A percentile compares a stretch with the other conserved stretches of the same genome.
Evolutionary conservation across 768 basidiomycete genomes (phyloP).

Genomic region (Rickenella mellea): DNA sequence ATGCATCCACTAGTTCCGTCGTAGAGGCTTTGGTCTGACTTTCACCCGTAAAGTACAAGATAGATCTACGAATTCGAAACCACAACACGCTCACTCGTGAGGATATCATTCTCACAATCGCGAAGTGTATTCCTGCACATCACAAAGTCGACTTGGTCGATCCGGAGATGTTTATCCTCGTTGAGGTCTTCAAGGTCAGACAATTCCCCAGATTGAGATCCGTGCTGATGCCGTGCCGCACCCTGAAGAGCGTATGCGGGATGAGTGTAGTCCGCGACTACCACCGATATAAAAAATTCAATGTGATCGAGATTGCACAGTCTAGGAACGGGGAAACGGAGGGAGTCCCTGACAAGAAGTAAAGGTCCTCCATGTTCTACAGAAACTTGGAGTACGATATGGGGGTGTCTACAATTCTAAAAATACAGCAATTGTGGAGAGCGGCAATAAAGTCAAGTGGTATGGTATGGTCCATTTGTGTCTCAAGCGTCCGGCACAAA

Average conservation of each 20-base stretch:
- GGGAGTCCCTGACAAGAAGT: background rate
- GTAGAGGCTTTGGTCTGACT: constrained; percentile 4
- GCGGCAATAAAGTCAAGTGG: background rate
- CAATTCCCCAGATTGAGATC: background rate
- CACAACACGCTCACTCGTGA: constrained; percentile 60
- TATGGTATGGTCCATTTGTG: background rate
- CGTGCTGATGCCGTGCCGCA: background rate
- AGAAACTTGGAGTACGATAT: background rate
- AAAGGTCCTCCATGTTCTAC: background rate
- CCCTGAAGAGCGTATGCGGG: constrained; percentile 60
- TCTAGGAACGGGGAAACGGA: constrained; percentile 28
- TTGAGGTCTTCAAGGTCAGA: constrained; percentile 76
- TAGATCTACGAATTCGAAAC: constrained; percentile 67
- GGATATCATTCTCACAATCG: constrained; percentile 56
- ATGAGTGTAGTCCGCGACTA: constrained; percentile 68
- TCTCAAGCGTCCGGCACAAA: background rate
- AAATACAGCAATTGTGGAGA: no score
- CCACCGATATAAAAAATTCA: constrained; percentile 65
- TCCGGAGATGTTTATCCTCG: constrained; percentile 65
- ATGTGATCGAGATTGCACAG: constrained; percentile 65
- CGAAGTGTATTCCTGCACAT: constrained; percentile 56
- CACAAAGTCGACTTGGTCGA: constrained; percentile 60
- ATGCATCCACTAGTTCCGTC: background rate
- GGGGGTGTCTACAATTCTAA: no score
- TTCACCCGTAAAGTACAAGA: constrained; percentile 55